phyloP scores from a whole-genome alignment of 495 filamentous ascomycete genomes.

The Pyrenopolyporus hunteri region DNA sequence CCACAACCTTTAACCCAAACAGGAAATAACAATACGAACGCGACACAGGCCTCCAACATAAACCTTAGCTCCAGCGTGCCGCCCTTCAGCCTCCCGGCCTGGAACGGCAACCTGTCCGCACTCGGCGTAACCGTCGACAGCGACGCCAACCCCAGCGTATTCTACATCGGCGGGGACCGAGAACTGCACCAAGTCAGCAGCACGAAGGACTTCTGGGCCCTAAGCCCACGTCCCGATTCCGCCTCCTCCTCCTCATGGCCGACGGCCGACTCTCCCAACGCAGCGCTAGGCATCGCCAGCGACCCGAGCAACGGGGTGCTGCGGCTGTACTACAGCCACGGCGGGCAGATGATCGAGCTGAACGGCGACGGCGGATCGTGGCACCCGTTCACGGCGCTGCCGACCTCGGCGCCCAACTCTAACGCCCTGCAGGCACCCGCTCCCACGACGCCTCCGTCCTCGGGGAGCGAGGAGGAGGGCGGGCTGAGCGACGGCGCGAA shows the following conservation, averaged over 20 bases:
- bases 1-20: conserved; percentile 24
- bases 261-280: conserved; percentile 29
- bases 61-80: conserved; percentile 6
- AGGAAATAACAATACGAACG: conserved; percentile 30
- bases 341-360: conserved; percentile 32
- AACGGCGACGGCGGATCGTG: conserved; percentile 26
- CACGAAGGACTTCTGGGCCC: conserved; percentile 19
- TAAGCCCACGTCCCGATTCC: background rate
- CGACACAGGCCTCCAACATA: conserved; percentile 21
- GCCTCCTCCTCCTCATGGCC: conserved; percentile 23
- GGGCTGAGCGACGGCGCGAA: conserved; percentile 36
- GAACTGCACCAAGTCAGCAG: conserved; percentile 32
- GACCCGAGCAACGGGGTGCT: conserved; percentile 16
- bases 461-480: background rate
- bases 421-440: background rate
- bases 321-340: conserved; percentile 37
- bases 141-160: conserved; percentile 33
- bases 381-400: background rate
- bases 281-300: conserved; percentile 30
- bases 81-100: conserved; percentile 25
- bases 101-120: conserved; percentile 32
- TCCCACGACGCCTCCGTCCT: background rate
- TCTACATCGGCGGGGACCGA: conserved; percentile 40
- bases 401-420: conserved; percentile 2
- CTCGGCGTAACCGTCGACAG: conserved; percentile 36